These are phyloP conservation scores for Carex myosuroides DNA, from an alignment of 176 grass and related monocot genomes.

Conservation along the genomic window DNA sequence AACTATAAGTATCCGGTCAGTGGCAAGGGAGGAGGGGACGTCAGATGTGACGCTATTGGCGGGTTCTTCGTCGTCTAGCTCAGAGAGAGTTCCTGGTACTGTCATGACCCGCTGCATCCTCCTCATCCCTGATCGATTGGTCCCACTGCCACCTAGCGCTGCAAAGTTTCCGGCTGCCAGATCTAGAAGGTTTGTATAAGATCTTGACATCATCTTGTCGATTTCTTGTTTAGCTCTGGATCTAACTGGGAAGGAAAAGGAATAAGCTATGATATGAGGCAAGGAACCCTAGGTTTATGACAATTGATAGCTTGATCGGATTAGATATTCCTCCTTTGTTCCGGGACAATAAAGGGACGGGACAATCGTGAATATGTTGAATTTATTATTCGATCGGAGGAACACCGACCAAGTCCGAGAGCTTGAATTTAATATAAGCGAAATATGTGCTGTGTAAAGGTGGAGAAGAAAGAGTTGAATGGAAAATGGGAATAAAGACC, in stretches of 20 bases:
- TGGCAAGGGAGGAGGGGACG: conserved; percentile 54
- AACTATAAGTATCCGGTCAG: conserved; percentile 73
- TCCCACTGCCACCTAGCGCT: conserved; percentile 40
- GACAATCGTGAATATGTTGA: background rate
- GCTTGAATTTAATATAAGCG: background rate
- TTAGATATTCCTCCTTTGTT: conserved; percentile 9
- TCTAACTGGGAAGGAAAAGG: conserved; percentile 5
- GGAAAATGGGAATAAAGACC: conserved; percentile 3
- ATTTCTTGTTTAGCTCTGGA: background rate
- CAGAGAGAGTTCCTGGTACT: conserved; percentile 78
- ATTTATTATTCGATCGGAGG: conserved; percentile 14
- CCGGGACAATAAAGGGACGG: background rate
- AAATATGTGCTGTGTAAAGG: conserved; percentile 21
- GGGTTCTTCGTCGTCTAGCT: conserved; percentile 69
- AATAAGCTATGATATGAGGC: background rate
- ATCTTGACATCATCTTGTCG: conserved; percentile 80
- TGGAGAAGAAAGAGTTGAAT: background rate
- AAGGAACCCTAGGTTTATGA: background rate
- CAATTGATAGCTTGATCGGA: background rate
- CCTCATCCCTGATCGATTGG: conserved; percentile 49
- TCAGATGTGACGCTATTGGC: conserved; percentile 78
- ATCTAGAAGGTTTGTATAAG: conserved; percentile 88
- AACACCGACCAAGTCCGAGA: background rate
- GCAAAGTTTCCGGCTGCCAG: conserved; percentile 85
- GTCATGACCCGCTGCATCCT: conserved; percentile 91